Evolutionary conservation across 192 early-diverging fungal species (phyloP), one percentile per base, ranked within the genome.

Genomic region (Radiomyces spectabilis): DNA sequence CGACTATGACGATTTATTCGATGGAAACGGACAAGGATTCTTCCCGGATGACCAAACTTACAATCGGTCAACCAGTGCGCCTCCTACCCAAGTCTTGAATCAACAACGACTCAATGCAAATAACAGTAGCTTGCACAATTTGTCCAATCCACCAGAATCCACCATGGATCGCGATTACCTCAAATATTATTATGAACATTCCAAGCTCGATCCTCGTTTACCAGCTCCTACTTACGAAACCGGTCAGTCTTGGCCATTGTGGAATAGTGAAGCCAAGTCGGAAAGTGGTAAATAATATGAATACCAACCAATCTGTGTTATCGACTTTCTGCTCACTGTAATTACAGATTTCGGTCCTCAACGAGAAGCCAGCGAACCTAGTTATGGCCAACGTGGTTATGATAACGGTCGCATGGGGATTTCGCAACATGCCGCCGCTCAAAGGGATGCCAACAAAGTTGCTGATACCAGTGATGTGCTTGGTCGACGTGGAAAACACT

Each of bases 11-110:
- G 15, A 47, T 13, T 57, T 57, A 33, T 37, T 46, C 8, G 39
- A 45, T 27, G 31, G 43, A 1, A 38, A 29, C 31, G 39, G 30
- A 24, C 31, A 29, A 18, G 15, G 31, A 6, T 15, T 57, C 10
- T 46, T 32, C 30, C 46, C 46, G 51, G 67, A 41, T 52, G 41
- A 60, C n/a, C 69, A 69, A 34, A 81, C 60, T 63, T 78, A 30
- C 60, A 61, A 59, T 53, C 73, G 87, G 24, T 83, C 85, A 31
- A 85, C 66, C 50, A 82, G 79, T 56, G 88, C 88, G 7, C 88
- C 88, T 15, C 88, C 88, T 21, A 72, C 85, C n/a, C 85, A 85
- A 58, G 71, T 72, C 12, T 41, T 79, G 53, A 65, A 77, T 54
- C 80, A 72, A 49, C 54, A 66, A 41, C 57, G 75, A 51, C 56